Conservation (phyloP, 164 flowering plant species). For the Dillenia turbinata region DNA sequence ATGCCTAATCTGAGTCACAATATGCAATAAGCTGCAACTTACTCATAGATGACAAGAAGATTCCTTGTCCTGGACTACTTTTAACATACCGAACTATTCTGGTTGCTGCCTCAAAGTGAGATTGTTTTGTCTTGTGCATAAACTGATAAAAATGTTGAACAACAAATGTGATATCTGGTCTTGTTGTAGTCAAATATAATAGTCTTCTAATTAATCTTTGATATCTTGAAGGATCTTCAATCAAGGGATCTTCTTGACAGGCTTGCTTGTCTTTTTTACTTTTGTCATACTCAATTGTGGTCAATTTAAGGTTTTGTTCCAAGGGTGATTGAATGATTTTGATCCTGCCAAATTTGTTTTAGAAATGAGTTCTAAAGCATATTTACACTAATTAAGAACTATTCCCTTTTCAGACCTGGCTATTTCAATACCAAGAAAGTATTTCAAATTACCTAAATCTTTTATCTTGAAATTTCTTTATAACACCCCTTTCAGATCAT, state of each 20-base stretch:
- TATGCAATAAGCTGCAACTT: background rate
- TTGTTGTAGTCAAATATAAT: background rate
- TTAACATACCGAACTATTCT: background rate
- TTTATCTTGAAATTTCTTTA: constrained; percentile 1
- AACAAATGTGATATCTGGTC: background rate
- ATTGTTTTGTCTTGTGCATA: background rate
- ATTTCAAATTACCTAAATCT: constrained; percentile 1
- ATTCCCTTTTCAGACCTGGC: background rate
- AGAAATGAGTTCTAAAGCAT: background rate
- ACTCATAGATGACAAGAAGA: background rate
- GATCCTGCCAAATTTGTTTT: background rate
- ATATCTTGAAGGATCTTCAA: background rate
- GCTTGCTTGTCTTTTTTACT: too few species aligned
- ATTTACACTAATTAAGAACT: background rate
- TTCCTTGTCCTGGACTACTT: background rate
- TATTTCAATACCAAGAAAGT: constrained; percentile 8
- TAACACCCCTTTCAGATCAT: background rate
- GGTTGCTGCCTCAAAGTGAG: background rate
- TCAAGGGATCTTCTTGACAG: background rate
- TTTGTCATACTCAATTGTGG: too few species aligned
- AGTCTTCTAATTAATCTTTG: background rate
- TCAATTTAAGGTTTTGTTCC: background rate
- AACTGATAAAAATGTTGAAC: background rate
- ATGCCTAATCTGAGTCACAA: background rate
- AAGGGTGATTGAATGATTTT: background rate